These are phyloP conservation scores for Canna indica DNA, from an alignment of 176 grass and related monocot genomes.

Conservation along the genomic window DNA sequence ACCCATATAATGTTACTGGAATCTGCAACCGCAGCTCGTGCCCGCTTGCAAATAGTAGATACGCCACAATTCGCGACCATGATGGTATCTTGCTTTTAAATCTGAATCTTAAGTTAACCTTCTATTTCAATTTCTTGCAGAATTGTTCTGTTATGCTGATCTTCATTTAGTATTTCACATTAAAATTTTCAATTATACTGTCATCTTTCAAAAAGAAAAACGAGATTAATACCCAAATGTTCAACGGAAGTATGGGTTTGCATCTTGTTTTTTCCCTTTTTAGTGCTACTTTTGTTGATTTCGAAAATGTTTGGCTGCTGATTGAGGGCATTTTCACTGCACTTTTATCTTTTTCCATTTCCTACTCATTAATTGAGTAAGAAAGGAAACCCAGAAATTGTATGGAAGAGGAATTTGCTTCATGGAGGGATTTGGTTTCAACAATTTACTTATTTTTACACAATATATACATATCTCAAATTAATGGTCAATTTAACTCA, in stretches of 20 bases:
- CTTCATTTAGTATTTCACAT: not conserved
- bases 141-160: not conserved
- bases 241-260: too few species aligned
- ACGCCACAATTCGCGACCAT: slow-evolving; percentile 78
- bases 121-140: not conserved
- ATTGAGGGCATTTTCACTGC: not conserved
- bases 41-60: slow-evolving; percentile 87
- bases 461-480: too few species aligned
- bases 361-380: too few species aligned
- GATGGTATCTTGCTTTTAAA: slow-evolving; percentile 27
- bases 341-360: too few species aligned
- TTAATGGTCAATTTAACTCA: too few species aligned
- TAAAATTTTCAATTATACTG: not conserved
- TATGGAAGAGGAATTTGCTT: not conserved
- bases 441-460: too few species aligned
- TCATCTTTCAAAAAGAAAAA: not conserved
- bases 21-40: slow-evolving; percentile 95
- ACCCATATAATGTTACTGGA: slow-evolving; percentile 73
- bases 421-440: not conserved
- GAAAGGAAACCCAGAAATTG: not conserved
- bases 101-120: not conserved
- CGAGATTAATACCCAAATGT: too few species aligned
- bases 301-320: not conserved
- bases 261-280: too few species aligned
- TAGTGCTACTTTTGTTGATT: too few species aligned